Percentiles rank a stretch among this genome's conserved stretches.
Evolutionary conservation across 2,329 filamentous ascomycete genomes (phyloP).

Genomic region (Tolypocladium amazonense): DNA sequence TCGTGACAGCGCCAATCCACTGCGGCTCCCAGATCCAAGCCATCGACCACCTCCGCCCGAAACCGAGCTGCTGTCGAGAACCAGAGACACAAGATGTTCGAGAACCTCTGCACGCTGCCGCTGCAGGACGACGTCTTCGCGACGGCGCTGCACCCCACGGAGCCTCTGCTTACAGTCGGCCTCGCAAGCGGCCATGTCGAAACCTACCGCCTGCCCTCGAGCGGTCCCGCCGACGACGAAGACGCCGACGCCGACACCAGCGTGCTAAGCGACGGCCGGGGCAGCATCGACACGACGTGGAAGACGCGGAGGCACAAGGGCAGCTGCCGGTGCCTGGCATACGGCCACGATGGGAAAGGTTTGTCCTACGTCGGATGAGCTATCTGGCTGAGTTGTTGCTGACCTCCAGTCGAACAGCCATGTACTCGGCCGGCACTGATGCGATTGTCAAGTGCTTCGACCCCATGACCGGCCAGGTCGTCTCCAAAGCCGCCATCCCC

Average conservation of each 20-base stretch:
- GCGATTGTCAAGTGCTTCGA: slow-evolving; percentile 48
- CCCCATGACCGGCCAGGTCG: slow-evolving; percentile 53
- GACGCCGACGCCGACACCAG: slow-evolving; percentile 39
- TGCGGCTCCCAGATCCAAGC: neutral
- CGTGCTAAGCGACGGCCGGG: slow-evolving; percentile 50
- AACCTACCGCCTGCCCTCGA: slow-evolving; percentile 60
- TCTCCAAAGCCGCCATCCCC: slow-evolving; percentile 74
- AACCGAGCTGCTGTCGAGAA: neutral
- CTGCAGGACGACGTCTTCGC: slow-evolving; percentile 79
- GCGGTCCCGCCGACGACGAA: slow-evolving; percentile 39
- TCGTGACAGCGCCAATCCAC: neutral
- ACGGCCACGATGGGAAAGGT: slow-evolving; percentile 66
- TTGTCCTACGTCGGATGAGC: neutral
- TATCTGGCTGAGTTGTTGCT: neutral
- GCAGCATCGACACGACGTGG: slow-evolving; percentile 76
- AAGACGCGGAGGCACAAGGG: slow-evolving; percentile 84
- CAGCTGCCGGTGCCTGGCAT: slow-evolving; percentile 75
- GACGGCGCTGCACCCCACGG: slow-evolving; percentile 73
- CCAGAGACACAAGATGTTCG: slow-evolving; percentile 53
- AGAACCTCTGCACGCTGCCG: slow-evolving; percentile 84
- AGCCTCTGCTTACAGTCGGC: slow-evolving; percentile 79
- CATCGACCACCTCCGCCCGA: neutral
- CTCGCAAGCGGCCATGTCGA: slow-evolving; percentile 78
- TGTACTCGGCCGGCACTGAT: slow-evolving; percentile 56
- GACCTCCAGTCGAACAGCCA: slow-evolving; percentile 21